Evolutionary conservation across 225 moss, liverwort and hornwort genomes (phyloP).

Genomic region (Neckera pumila): DNA sequence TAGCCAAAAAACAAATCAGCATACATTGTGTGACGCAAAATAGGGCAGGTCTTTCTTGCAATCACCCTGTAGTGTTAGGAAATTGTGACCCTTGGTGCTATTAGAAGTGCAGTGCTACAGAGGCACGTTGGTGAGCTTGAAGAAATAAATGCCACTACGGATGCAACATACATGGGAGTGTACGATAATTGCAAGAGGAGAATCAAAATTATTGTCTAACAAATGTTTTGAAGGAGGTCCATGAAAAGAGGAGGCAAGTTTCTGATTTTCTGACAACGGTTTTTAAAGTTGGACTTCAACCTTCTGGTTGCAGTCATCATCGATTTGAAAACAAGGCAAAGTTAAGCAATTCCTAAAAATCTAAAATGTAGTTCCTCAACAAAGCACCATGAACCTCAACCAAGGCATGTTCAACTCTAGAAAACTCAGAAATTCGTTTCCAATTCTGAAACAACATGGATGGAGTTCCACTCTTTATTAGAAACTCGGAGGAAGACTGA

Average conservation of each 20-base stretch:
- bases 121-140: background rate
- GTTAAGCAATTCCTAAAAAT: background rate
- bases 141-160: background rate
- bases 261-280: accelerated
- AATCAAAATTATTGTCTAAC: accelerated
- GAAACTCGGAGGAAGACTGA: background rate
- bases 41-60: too few species aligned
- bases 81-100: background rate
- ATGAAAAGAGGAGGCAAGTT: background rate
- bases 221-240: background rate
- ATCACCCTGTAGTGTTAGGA: too few species aligned
- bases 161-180: accelerated
- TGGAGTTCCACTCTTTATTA: background rate
- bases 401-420: background rate
- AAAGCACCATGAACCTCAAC: background rate
- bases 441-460: background rate
- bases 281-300: background rate
- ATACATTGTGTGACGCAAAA: too few species aligned
- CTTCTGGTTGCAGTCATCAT: background rate
- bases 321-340: background rate
- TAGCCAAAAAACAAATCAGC: too few species aligned
- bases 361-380: background rate
- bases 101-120: accelerated
- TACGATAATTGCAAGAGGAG: too few species aligned
- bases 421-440: background rate